phyloP scores from a whole-genome alignment of 192 early-diverging fungal genomes.

The Backusella sp. region DNA sequence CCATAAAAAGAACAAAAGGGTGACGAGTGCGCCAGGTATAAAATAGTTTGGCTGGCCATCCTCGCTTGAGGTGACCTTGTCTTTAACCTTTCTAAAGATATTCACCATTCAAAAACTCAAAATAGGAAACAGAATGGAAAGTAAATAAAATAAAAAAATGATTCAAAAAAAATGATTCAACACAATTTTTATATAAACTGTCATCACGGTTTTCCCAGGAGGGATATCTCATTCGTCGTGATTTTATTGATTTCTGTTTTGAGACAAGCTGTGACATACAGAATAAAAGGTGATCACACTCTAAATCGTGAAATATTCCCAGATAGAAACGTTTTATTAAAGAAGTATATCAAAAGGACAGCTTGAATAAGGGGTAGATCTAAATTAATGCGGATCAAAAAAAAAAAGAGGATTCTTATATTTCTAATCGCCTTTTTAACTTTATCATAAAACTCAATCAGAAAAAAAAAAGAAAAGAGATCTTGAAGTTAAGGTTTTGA shows the following conservation, averaged over 20 bases:
- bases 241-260: background rate
- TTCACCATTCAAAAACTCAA: background rate
- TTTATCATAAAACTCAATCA: background rate
- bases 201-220: background rate
- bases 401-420: background rate
- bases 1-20: conserved; percentile 38
- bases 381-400: background rate
- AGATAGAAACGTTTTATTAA: background rate
- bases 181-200: background rate
- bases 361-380: background rate
- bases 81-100: background rate
- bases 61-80: background rate
- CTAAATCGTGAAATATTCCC: background rate
- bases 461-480: background rate
- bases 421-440: conserved; percentile 1
- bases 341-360: background rate
- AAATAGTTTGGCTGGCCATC: conserved; percentile 20
- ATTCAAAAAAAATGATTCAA: background rate
- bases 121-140: background rate
- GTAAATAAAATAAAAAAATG: background rate
- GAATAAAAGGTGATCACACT: background rate
- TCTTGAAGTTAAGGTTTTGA: background rate
- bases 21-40: conserved; percentile 29
- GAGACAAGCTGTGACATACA: background rate
- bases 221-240: background rate